A percentile compares a stretch with the other conserved stretches of the same genome.
Evolutionary conservation across 805 yeast species (phyloP).

Genomic region (Candida methanosorbosa): DNA sequence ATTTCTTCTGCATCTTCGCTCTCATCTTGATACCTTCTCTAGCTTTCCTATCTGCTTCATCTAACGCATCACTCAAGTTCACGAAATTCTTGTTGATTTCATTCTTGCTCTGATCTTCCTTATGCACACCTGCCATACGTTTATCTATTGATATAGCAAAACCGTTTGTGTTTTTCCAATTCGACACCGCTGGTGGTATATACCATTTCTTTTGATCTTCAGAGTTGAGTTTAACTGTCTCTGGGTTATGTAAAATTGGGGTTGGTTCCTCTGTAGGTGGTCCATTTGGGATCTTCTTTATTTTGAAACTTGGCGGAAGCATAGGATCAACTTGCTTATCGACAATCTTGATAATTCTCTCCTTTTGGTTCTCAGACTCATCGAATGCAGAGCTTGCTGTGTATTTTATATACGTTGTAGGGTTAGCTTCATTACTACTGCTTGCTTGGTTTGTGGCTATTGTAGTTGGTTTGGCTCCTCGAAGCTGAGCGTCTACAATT

Average conservation of each 20-base stretch:
- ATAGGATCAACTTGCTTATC: constrained; percentile 74
- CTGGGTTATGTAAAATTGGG: constrained; percentile 65
- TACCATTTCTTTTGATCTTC: constrained; percentile 77
- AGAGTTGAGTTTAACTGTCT: constrained; percentile 49
- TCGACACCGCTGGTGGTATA: constrained; percentile 86
- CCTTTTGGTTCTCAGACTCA: constrained; percentile 23
- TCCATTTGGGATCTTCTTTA: constrained; percentile 63
- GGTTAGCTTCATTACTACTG: constrained; percentile 8
- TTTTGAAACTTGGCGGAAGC: constrained; percentile 70
- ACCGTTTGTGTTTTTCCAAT: constrained; percentile 94
- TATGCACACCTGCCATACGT: constrained; percentile 50
- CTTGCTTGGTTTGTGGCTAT: constrained; percentile 2
- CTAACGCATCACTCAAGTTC: constrained; percentile 62
- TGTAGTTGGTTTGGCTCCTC: constrained; percentile 20
- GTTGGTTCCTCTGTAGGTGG: constrained; percentile 30
- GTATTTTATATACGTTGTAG: constrained; percentile 35
- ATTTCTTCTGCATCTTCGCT: constrained; percentile 36
- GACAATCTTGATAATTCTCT: constrained; percentile 52
- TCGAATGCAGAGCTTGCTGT: constrained; percentile 30
- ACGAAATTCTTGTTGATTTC: constrained; percentile 51
- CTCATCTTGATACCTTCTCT: constrained; percentile 46
- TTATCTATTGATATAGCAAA: constrained; percentile 76
- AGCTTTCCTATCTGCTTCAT: constrained; percentile 54
- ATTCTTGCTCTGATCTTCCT: constrained; percentile 24
- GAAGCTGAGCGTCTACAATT: constrained; percentile 36